Evolutionary conservation across 2,329 filamentous ascomycete species (phyloP), one percentile per base, ranked within the genome.

Genomic region (Rutstroemia sp.): DNA sequence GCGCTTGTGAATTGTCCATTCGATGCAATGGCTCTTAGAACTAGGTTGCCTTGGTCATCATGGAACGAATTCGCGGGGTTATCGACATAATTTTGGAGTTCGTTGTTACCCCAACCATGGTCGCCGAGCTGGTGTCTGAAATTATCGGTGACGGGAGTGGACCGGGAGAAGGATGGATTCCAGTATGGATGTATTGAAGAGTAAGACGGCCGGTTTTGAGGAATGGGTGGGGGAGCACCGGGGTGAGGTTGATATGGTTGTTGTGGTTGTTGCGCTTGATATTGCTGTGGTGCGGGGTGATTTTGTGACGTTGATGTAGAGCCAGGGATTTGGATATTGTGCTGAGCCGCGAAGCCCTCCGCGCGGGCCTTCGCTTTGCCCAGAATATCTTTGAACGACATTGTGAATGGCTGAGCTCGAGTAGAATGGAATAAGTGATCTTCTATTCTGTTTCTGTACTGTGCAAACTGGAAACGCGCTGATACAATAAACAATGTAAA

Each of bases 101-200:
- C 81, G 58, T 81, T 77, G 64, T 84, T 84, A 21, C 81, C 81
- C 81, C 81, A 84, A 39, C 81, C 80, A 63, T 81, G 75, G n/a
- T 74, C 75, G 27, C 80, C 80, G 37, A 76, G 76, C 27, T 77
- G 75, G 48, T 78, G 72, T 65, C 82, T 79, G 71, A 82, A 84
- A 60, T 82, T 75, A 3, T 71, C 67, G 0, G 71, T 72, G 3
- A 83, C 72, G 0, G 77, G 73, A 2, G 72, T 70, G 14, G 72
- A 68, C 0, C 76, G 72, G 27, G 72, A 67, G 62, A 83, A 80
- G 7, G 71, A 72, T 0, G 80, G 75, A 57, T 73, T 73, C 80
- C 80, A 83, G 68, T 82, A 82, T 16, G 44, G 48, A 16, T 53
- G 46, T 17, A 41, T 52, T n/a, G 54, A 23, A 39, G 47, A 47